Percentiles rank a stretch among this genome's conserved stretches.
phyloP scores from a whole-genome alignment of 352 stramenopile species.

The Blastocystis sp. region DNA sequence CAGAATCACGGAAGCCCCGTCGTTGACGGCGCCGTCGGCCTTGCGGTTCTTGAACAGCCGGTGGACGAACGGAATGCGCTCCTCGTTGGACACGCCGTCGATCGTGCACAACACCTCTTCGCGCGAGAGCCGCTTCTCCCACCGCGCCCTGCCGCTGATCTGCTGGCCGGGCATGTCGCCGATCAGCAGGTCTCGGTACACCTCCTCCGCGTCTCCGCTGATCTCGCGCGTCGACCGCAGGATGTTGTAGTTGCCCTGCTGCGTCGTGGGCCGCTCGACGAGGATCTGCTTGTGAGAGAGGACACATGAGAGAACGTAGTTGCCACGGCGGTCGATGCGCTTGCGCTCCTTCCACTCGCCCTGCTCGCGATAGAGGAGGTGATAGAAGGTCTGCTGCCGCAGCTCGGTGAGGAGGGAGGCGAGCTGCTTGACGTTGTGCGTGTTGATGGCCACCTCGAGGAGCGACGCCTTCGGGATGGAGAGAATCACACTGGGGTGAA shows the following conservation, averaged over 20 bases:
- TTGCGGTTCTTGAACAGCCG: constrained; percentile 43
- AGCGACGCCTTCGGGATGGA: constrained; percentile 56
- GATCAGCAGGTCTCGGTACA: constrained; percentile 56
- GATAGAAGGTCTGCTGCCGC: constrained; percentile 59
- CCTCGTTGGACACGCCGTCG: constrained; percentile 33
- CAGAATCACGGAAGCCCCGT: constrained; percentile 40
- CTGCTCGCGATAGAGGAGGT: constrained; percentile 37
- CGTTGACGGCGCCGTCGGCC: not conserved
- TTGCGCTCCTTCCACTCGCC: constrained; percentile 54
- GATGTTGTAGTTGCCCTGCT: constrained; percentile 51
- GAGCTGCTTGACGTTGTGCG: constrained; percentile 15
- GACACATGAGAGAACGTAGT: not conserved
- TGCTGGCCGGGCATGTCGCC: constrained; percentile 9
- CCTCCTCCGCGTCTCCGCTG: constrained; percentile 50
- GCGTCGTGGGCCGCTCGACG: constrained; percentile 17
- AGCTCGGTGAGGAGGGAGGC: constrained; percentile 27
- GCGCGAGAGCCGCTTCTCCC: constrained; percentile 57
- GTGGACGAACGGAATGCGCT: constrained; percentile 47
- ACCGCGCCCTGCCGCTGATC: constrained; percentile 16
- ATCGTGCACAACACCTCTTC: constrained; percentile 41
- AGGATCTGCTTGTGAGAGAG: constrained; percentile 21
- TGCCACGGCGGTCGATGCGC: constrained; percentile 55
- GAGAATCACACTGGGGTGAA: constrained; percentile 54
- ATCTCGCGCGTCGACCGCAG: constrained; percentile 61
- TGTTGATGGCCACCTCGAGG: constrained; percentile 51